A percentile compares a stretch with the other conserved stretches of the same genome.
phyloP scores from a whole-genome alignment of 106 monocot genomes.

The Acorus calamus region DNA sequence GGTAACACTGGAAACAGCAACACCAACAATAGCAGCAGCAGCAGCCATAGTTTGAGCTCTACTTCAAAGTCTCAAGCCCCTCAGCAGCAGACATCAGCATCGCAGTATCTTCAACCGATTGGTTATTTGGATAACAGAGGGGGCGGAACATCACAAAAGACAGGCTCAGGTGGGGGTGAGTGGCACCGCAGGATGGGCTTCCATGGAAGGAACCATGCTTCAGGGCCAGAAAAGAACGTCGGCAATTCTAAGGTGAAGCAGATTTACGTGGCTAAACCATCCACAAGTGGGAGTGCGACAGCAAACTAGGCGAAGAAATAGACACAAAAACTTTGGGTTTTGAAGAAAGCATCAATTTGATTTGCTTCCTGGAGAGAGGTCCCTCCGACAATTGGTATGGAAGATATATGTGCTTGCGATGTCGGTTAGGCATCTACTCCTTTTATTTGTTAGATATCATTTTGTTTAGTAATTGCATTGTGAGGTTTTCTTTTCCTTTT shows the following conservation, averaged over 20 bases:
- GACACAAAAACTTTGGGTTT: too few relatives aligned
- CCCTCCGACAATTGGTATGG: too few relatives aligned
- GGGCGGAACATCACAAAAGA: conserved; percentile 24
- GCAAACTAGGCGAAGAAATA: neutral
- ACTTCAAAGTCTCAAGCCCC: conserved; percentile 10
- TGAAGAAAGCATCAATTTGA: too few relatives aligned
- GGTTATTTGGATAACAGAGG: conserved; percentile 24
- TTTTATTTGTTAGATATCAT: too few relatives aligned
- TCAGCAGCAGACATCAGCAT: conserved; percentile 7
- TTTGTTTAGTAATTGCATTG: too few relatives aligned
- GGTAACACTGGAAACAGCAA: neutral
- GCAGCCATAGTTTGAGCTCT: conserved; percentile 3
- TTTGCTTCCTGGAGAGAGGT: too few relatives aligned
- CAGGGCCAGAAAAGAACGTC: conserved; percentile 37
- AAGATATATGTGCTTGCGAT: too few relatives aligned
- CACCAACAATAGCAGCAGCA: conserved; percentile 1
- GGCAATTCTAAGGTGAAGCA: conserved; percentile 63
- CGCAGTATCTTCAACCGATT: conserved; percentile 30
- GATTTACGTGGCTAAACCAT: conserved; percentile 75
- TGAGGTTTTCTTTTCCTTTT: too few relatives aligned
- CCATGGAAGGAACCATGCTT: conserved; percentile 43
- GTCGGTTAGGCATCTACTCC: too few relatives aligned
- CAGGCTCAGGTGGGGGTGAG: conserved; percentile 31
- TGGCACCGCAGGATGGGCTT: conserved; percentile 51
- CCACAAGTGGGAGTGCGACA: conserved; percentile 18